Conservation (phyloP, 345 rosid species). For the Eucalyptus tenuipes region DNA sequence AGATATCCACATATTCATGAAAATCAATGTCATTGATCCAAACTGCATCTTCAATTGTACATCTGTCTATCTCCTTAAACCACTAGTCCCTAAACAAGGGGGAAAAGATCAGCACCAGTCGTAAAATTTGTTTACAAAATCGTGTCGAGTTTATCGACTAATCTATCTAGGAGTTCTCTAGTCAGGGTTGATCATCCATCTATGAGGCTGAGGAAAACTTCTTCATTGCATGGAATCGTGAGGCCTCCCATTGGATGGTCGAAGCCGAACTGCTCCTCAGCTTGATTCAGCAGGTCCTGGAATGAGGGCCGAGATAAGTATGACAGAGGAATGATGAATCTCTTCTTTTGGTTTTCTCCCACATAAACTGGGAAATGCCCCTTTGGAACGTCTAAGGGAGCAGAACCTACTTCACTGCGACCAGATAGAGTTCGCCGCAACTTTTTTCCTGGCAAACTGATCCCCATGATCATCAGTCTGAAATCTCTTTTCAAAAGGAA, state of each 20-base stretch:
- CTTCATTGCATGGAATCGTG: conserved; percentile 23
- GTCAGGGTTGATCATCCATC: neutral
- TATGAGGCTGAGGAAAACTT: conserved; percentile 3
- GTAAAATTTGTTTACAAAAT: neutral
- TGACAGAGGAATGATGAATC: conserved; percentile 21
- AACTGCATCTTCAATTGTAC: neutral
- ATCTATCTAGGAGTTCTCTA: neutral
- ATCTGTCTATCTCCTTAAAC: too few species aligned
- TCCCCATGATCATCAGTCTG: neutral
- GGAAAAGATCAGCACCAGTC: too few species aligned
- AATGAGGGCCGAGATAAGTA: conserved; percentile 14
- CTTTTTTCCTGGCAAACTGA: neutral
- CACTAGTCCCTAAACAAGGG: too few species aligned
- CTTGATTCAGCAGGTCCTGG: conserved; percentile 10
- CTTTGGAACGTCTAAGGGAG: conserved; percentile 1
- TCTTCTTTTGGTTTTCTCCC: conserved; percentile 17
- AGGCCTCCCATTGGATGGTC: conserved; percentile 29
- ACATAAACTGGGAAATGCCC: conserved; percentile 21
- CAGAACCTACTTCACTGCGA: neutral
- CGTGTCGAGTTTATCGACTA: neutral
- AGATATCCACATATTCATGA: neutral
- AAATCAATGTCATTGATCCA: neutral
- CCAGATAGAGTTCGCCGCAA: neutral
- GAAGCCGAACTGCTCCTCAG: conserved; percentile 24
- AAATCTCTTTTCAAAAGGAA: neutral